Percentiles rank a stretch among this genome's conserved stretches.
These are phyloP conservation scores for Dianthus caryophyllus DNA, from an alignment of 148 eudicot genomes.

Conservation along the genomic window DNA sequence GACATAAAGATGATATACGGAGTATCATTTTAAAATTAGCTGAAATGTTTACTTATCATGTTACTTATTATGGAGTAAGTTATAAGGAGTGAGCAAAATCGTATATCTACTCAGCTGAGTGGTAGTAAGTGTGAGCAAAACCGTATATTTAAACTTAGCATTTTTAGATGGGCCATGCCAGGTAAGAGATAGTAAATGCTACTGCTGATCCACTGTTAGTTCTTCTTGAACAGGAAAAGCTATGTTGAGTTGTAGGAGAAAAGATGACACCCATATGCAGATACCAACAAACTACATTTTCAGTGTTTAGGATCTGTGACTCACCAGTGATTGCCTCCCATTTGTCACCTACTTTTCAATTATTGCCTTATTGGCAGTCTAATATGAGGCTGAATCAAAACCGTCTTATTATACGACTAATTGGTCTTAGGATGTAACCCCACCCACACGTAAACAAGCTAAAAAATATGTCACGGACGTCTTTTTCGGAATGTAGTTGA, in stretches of 20 bases:
- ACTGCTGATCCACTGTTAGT: neutral
- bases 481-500: too few relatives aligned
- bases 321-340: slow-evolving; percentile 16
- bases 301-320: slow-evolving; percentile 28
- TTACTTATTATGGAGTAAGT: too few relatives aligned
- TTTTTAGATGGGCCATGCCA: slow-evolving; percentile 17
- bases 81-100: too few relatives aligned
- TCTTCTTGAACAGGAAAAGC: neutral
- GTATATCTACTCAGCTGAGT: too few relatives aligned
- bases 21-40: too few relatives aligned
- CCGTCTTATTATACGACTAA: neutral
- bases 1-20: too few relatives aligned
- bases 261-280: slow-evolving; percentile 15
- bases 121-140: too few relatives aligned
- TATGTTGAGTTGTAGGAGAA: slow-evolving; percentile 20
- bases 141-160: slow-evolving; percentile 3
- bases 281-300: slow-evolving; percentile 28
- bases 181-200: neutral
- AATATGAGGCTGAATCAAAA: neutral
- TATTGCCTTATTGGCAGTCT: neutral
- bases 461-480: too few relatives aligned
- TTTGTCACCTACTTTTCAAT: slow-evolving; percentile 12
- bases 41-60: too few relatives aligned
- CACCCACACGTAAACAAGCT: neutral
- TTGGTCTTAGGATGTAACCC: slow-evolving; percentile 5